Evolutionary conservation across 352 stramenopile species (phyloP).

Genomic region (Phytophthora pseudosyringae): DNA sequence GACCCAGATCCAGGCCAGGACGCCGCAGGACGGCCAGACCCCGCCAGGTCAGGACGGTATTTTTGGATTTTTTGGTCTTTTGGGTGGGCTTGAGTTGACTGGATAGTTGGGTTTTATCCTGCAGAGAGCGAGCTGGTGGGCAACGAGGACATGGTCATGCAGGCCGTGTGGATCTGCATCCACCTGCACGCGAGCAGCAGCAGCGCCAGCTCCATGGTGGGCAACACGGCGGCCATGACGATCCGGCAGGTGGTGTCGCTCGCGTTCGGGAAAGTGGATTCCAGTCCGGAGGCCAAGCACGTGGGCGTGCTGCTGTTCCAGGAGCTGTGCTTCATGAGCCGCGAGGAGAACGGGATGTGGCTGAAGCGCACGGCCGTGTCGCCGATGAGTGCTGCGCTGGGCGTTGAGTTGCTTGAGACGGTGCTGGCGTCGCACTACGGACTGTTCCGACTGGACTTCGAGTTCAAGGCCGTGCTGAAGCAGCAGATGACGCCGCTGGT

Average conservation of each 20-base stretch:
- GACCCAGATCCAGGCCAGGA: slow-evolving; percentile 7
- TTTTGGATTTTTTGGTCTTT: not conserved
- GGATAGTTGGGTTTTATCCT: slow-evolving; percentile 15
- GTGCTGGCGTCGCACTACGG: slow-evolving; percentile 65
- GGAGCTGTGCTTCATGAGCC: slow-evolving; percentile 87
- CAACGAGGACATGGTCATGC: slow-evolving; percentile 88
- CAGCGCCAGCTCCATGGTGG: slow-evolving; percentile 78
- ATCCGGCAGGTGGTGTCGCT: slow-evolving; percentile 89
- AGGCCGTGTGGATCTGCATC: slow-evolving; percentile 90
- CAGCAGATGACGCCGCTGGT: slow-evolving; percentile 81
- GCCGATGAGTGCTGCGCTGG: slow-evolving; percentile 77
- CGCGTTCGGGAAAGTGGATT: slow-evolving; percentile 83
- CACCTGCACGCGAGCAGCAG: slow-evolving; percentile 79
- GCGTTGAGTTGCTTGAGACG: slow-evolving; percentile 82
- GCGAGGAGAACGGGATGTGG: slow-evolving; percentile 84
- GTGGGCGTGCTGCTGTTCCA: slow-evolving; percentile 88
- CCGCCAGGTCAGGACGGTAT: slow-evolving; percentile 8
- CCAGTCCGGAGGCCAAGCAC: slow-evolving; percentile 71
- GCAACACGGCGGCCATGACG: slow-evolving; percentile 89
- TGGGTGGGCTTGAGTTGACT: slow-evolving; percentile 5
- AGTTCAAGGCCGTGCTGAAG: slow-evolving; percentile 83
- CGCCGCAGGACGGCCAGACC: slow-evolving; percentile 10
- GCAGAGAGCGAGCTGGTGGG: slow-evolving; percentile 61
- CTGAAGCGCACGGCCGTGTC: slow-evolving; percentile 83
- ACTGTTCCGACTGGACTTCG: slow-evolving; percentile 73